These are phyloP conservation scores for Tricholoma saponaceum DNA, from an alignment of 768 basidiomycete species.

Conservation along the genomic window DNA sequence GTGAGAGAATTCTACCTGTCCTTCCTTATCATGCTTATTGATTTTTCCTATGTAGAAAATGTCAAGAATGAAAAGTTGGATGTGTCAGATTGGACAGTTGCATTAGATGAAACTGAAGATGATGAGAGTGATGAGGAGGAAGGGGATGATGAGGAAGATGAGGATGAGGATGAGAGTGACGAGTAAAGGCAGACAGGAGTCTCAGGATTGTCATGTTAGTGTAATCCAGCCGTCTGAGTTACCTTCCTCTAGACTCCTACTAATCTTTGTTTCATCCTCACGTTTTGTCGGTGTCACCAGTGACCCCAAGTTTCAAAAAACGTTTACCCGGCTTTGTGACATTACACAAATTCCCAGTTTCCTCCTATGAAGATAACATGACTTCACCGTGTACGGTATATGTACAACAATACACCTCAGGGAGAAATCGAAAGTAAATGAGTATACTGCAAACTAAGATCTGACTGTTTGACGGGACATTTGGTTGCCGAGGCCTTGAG, in stretches of 20 bases:
- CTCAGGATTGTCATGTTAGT: no score
- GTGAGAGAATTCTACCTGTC: slow-evolving; percentile 30
- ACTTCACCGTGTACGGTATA: not conserved
- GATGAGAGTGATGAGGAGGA: not conserved
- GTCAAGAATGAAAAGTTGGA: slow-evolving; percentile 42
- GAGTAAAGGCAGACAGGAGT: slow-evolving; percentile 4
- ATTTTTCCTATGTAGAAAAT: slow-evolving; percentile 44
- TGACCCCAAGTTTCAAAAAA: no score
- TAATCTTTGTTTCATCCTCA: no score
- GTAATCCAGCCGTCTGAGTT: no score
- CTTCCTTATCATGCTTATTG: not conserved
- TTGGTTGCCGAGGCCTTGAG: slow-evolving; percentile 79
- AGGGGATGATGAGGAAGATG: slow-evolving; percentile 4
- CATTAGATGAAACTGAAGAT: slow-evolving; percentile 5
- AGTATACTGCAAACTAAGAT: not conserved
- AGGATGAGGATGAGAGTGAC: slow-evolving; percentile 6
- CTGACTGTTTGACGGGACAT: slow-evolving; percentile 46
- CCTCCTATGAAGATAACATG: no score
- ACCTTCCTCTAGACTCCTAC: no score
- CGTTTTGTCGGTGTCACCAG: no score
- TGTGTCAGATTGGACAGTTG: slow-evolving; percentile 18
- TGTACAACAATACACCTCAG: not conserved
- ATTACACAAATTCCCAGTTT: no score
- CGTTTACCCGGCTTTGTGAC: no score
- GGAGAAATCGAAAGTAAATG: not conserved